Base-by-base conservation (phyloP, 192 early-diverging fungal genomes). In the Lobosporangium transversale region DNA sequence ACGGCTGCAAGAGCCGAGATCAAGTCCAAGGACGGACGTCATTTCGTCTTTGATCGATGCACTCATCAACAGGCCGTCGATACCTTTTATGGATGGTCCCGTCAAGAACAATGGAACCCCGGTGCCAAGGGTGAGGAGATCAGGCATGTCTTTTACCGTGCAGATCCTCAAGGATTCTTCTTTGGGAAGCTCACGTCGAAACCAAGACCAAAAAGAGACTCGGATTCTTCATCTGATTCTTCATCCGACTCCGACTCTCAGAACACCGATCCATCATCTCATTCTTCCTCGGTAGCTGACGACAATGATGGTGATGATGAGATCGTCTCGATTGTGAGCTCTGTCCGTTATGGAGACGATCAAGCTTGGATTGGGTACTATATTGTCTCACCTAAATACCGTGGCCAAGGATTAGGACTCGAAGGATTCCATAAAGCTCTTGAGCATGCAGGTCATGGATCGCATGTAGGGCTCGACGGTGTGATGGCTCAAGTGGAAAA, bases 321-420 rank as follows among this genome's bases (percentile, higher is more conserved):
- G 6, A 31, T 44, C 30, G 58, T 69, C 43, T 43, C 58, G 15
- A 59, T 69, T 17, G 26, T 69, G 10, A 61, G 58, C 43, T 36
- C 30, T n/a, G 24, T 68, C 11, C 51, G 58, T 24, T 78, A 68
- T 20, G 74, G 74, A 10, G 29, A 67, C 0, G 74, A 78, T 3
- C 65, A 62, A 23, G 74, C 45, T 9, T 78, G 65, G 59, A 35
- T 78, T 12, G 74, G 74, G 10, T 68, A 24, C 42, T 78, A 78
- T 40, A 78, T 78, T 26, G 58, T 43, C 21, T 47, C 33, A 0
- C 59, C 74, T 15, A 37, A 58, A 7, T 17, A 63, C 31, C 74
- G 74, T 20, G 74, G 74, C 20, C 21, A 57, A 3, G 74, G 65
- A 9, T 78, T 63, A 21, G 60, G 70, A 12, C 18, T 64, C 23